phyloP scores from a whole-genome alignment of 2,329 filamentous ascomycete species.

The Phoma sp. region DNA sequence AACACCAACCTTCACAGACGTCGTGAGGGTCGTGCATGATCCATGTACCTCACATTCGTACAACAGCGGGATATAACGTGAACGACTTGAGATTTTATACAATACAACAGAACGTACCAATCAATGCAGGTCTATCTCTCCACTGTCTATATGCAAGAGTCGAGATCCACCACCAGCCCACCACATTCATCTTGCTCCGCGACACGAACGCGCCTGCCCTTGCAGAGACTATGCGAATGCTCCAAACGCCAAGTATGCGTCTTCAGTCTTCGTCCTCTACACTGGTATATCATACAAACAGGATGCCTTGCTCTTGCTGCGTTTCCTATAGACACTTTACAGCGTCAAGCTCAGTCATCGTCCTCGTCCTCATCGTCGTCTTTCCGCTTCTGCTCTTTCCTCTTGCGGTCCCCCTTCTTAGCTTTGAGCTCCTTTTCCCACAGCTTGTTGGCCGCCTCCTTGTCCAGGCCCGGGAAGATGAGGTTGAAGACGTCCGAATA shows the following conservation, averaged over 20 bases:
- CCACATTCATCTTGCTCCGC: neutral
- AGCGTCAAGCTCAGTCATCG: conserved; percentile 32
- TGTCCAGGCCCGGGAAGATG: conserved; percentile 83
- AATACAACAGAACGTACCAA: no score
- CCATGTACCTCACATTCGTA: no score
- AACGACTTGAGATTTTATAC: no score
- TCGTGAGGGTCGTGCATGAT: neutral
- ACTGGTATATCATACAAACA: conserved; percentile 4
- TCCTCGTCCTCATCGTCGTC: conserved; percentile 57
- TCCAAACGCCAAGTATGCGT: conserved; percentile 11
- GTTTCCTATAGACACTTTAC: neutral
- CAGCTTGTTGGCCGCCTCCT: conserved; percentile 70
- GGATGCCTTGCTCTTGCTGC: no score
- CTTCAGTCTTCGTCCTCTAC: neutral
- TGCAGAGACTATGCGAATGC: neutral
- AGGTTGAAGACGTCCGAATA: conserved; percentile 92
- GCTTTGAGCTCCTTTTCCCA: conserved; percentile 69
- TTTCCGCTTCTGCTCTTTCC: conserved; percentile 38
- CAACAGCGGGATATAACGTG: no score
- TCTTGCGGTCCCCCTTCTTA: conserved; percentile 46
- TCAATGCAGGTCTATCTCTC: no score
- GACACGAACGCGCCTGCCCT: neutral
- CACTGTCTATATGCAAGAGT: conserved; percentile 9
- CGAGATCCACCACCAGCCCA: neutral
- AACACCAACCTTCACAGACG: neutral